Percentiles rank a stretch among this genome's conserved stretches.
Evolutionary conservation across 306 rosid species (phyloP).

Genomic region (Acacia crassicarpa): DNA sequence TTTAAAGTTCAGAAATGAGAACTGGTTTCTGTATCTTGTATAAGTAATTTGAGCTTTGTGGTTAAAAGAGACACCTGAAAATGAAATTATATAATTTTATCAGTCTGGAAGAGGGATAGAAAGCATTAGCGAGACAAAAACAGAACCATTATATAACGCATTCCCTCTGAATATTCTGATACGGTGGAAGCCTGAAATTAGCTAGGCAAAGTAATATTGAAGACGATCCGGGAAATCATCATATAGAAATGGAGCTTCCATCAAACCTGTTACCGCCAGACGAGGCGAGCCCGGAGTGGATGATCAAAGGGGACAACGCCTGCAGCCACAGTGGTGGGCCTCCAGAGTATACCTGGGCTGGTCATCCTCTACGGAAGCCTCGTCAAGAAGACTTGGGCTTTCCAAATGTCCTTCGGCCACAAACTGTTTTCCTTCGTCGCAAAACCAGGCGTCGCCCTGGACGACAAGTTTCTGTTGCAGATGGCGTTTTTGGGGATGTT

Average conservation of each 20-base stretch:
- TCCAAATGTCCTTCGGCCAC: slow-evolving; percentile 48
- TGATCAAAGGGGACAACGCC: slow-evolving; percentile 59
- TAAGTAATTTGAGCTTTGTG: neutral
- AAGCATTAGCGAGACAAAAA: neutral
- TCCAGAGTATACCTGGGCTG: slow-evolving; percentile 54
- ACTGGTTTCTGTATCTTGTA: neutral
- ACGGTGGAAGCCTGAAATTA: neutral
- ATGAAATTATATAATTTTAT: neutral
- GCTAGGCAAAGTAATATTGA: neutral
- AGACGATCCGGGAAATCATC: neutral
- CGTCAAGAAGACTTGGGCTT: slow-evolving; percentile 43
- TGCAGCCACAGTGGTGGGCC: slow-evolving; percentile 53
- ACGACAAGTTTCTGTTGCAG: slow-evolving; percentile 39
- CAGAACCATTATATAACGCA: neutral
- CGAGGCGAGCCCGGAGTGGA: slow-evolving; percentile 46
- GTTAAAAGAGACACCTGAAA: neutral
- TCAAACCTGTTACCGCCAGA: slow-evolving; percentile 21
- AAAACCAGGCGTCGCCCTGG: slow-evolving; percentile 43
- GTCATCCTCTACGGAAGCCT: slow-evolving; percentile 52
- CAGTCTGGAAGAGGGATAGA: neutral
- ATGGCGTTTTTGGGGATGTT: slow-evolving; percentile 44
- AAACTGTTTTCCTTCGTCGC: slow-evolving; percentile 41
- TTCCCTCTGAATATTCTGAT: neutral
- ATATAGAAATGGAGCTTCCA: slow-evolving; percentile 19
- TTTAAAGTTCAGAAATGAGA: neutral